Evolutionary conservation across 2,329 filamentous ascomycete genomes (phyloP).

Genomic region (Ambrosiella cleistominuta): DNA sequence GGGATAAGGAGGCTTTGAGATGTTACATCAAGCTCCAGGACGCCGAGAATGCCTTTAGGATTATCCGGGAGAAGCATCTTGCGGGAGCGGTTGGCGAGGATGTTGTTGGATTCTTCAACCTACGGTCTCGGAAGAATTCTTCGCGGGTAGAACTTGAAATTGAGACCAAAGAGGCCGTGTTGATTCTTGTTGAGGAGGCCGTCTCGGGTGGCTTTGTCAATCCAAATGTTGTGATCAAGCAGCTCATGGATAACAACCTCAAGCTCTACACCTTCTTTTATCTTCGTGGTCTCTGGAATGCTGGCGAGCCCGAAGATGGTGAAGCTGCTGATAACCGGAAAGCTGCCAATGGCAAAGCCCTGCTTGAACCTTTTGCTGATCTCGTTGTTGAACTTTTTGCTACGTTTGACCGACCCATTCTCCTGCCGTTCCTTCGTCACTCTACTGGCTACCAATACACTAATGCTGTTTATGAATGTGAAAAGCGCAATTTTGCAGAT

Average conservation of each 20-base stretch:
- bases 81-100: slow-evolving; percentile 78
- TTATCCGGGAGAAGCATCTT: slow-evolving; percentile 81
- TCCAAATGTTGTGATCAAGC: slow-evolving; percentile 58
- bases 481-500: slow-evolving; percentile 61
- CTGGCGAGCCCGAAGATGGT: slow-evolving; percentile 18
- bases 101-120: slow-evolving; percentile 70
- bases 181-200: slow-evolving; percentile 76
- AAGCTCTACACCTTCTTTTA: slow-evolving; percentile 82
- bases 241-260: slow-evolving; percentile 51
- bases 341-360: slow-evolving; percentile 40
- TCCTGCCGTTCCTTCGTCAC: slow-evolving; percentile 74
- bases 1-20: slow-evolving; percentile 66
- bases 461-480: slow-evolving; percentile 61
- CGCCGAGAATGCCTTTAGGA: slow-evolving; percentile 68
- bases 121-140: slow-evolving; percentile 60
- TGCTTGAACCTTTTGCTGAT: slow-evolving; percentile 79
- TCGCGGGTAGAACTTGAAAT: slow-evolving; percentile 59
- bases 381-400: slow-evolving; percentile 75
- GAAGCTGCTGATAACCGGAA: slow-evolving; percentile 31
- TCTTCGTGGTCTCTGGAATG: slow-evolving; percentile 68
- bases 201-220: slow-evolving; percentile 64
- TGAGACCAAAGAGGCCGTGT: slow-evolving; percentile 66
- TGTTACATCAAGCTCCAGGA: slow-evolving; percentile 86
- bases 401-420: slow-evolving; percentile 56
- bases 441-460: slow-evolving; percentile 84